phyloP scores from a whole-genome alignment of 1,284 basidiomycete species.

The Puccinia polysora region DNA sequence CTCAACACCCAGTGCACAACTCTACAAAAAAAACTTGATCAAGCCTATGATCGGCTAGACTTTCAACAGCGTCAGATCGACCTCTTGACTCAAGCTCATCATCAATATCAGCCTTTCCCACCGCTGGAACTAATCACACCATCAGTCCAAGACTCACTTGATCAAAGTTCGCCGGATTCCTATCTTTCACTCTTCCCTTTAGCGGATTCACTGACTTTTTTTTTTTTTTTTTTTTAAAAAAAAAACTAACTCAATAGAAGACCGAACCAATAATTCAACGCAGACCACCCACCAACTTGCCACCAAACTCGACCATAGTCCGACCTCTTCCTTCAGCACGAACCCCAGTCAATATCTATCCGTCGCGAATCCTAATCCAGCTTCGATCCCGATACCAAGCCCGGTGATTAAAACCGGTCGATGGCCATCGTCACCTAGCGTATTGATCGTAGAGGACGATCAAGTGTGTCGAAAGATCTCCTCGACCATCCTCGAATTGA shows the following conservation, averaged over 20 bases:
- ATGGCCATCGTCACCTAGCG: slow-evolving; percentile 56
- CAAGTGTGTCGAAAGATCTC: slow-evolving; percentile 80
- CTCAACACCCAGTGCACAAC: slow-evolving; percentile 38
- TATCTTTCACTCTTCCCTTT: too few relatives aligned
- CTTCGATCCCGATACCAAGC: background rate
- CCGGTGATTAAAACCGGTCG: slow-evolving; percentile 21
- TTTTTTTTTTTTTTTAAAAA: slow-evolving; percentile 1
- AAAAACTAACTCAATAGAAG: slow-evolving; percentile 11
- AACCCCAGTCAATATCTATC: slow-evolving; percentile 16
- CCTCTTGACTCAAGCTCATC: background rate
- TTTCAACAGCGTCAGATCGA: slow-evolving; percentile 35
- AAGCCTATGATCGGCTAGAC: slow-evolving; percentile 19
- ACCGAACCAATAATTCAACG: slow-evolving; percentile 12
- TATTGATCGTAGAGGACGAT: slow-evolving; percentile 91
- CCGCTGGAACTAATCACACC: background rate
- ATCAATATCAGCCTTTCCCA: background rate
- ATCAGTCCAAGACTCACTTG: background rate
- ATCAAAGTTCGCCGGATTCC: background rate
- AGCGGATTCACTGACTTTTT: slow-evolving; percentile 1
- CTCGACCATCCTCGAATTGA: slow-evolving; percentile 89
- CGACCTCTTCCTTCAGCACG: background rate
- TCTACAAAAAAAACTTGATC: slow-evolving; percentile 19
- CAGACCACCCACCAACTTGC: slow-evolving; percentile 48
- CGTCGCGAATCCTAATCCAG: background rate
- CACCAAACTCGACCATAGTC: slow-evolving; percentile 39